Base-by-base conservation (phyloP, 371 early-diverging fungal species). In the Rhizomucor pusillus region DNA sequence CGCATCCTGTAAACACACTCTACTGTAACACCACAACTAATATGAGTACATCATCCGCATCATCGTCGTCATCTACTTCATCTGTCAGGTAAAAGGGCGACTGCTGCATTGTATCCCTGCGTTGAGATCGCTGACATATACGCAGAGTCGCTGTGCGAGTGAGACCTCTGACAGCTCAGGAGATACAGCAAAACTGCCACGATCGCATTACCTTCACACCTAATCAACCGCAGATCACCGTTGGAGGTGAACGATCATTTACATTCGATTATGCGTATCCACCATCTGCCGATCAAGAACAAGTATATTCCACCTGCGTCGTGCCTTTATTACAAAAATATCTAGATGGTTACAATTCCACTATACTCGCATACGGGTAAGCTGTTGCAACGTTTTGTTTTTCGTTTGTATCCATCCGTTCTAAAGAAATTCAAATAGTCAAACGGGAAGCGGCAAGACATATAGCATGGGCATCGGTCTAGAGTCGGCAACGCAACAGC, bases 321-420 rank as follows among this genome's bases (percentile, higher is more conserved):
- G 67, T 69, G 24, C 88, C 88, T 5, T 67, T 96, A 29, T 71
- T 98, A 4, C 81, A 85, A 12, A 86, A 87, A 54, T 93, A 95
- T 60, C 58, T 92, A 35, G 92, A 93, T 63, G 98, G 81, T 29
- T 80, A 75, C 82, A 97, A 92, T 77, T 90, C 84, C 47, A 96
- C 90, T 11, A 89, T 92, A 40, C 82, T 99, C 20, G 99, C 98
- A 24, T 99, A 99, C 72, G 99, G 90, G 69, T 91, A 94, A 67
- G 73, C 24, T 35, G 34, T 50, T 44, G 18, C n/a, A 14, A 14
- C 16, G 5, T 33, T 50, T 33, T 76, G 36, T 33, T 39, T 47
- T 12, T 1, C 16, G 25, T 47, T 54, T 52, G 34, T 52, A 50
- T 3, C 47, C 16, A 48, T n/a, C 35, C n/a, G n/a, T n/a, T n/a